Evolutionary conservation across 495 filamentous ascomycete genomes (phyloP), one percentile per base, ranked within the genome.

Genomic region (Daldinia bambusicola): DNA sequence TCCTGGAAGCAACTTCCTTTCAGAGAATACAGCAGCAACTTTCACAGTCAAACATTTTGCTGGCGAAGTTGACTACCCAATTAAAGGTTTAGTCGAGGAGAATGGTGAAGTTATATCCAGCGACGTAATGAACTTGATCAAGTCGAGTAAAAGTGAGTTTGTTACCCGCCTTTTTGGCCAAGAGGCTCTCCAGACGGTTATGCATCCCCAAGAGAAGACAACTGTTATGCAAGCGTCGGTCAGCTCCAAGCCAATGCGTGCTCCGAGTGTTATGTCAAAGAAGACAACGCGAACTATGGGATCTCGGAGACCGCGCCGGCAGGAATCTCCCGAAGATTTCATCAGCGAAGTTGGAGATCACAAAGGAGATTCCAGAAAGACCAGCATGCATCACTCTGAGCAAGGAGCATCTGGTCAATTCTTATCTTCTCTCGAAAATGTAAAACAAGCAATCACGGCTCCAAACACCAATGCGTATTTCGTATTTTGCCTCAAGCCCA

Each of bases 181-280:
- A 79, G 93, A 97, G 74, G 95, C 92, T 6, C 81, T 99, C 41
- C 91, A 95, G 63, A 97, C 93, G 4, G 87, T 97, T 20, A 88
- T 92, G 38, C 95, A 99, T 79, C 94, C 95, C 0, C 90, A 92
- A 66, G 95, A 99, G 79, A 91, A 89, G 77, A 89, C 88, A 0
- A 92, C 95, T 4, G 93, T 99, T 70, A 93, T 98, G 87, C 95
- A 99, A 81, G 95, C 95, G 0, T 93, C 94, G 62, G 92, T 99
- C 69, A 96, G 93, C 81, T 97, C 94, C 2, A 96, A 94, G 78
- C 95, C 95, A 6, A 86, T 93, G 76, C 90, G 95, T 45, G 93
- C 92, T 80, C 95, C 95, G 1, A 97, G 94, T 75, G 92, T 99
- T 83, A 94, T 97, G 74, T 89, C 91, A 31, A 87, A 87, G 71